Conservation (phyloP, 768 basidiomycete genomes). For the Lactarius sanguifluus region DNA sequence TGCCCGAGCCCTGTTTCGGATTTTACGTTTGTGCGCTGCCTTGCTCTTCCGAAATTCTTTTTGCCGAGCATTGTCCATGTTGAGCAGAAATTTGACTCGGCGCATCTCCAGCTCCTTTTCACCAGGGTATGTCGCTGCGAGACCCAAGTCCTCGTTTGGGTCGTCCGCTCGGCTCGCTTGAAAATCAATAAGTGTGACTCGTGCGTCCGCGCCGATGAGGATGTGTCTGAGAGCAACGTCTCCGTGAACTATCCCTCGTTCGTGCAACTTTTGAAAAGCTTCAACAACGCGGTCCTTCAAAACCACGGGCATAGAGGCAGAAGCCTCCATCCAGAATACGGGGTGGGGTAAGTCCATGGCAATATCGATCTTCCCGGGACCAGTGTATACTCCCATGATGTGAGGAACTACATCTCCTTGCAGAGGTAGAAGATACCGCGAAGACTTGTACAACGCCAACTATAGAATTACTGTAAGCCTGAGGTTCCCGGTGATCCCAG, state of each 20-base stretch:
- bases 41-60: constrained; percentile 39
- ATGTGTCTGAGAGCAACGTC: constrained; percentile 43
- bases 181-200: constrained; percentile 50
- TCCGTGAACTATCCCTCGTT: constrained; percentile 37
- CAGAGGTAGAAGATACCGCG: constrained; percentile 46
- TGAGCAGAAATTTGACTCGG: constrained; percentile 55
- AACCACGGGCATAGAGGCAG: constrained; percentile 52
- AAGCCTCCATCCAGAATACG: constrained; percentile 63
- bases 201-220: constrained; percentile 52
- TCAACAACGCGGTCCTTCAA: constrained; percentile 54
- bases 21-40: constrained; percentile 34
- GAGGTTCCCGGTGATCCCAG: constrained; percentile 10
- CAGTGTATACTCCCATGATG: constrained; percentile 50
- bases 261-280: constrained; percentile 47
- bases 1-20: constrained; percentile 34
- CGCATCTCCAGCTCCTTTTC: constrained; percentile 55
- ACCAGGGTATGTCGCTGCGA: constrained; percentile 40
- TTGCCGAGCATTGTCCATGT: constrained; percentile 41
- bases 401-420: constrained; percentile 55
- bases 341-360: constrained; percentile 57
- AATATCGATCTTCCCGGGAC: constrained; percentile 42
- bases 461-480: constrained; percentile 31
- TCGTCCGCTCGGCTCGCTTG: constrained; percentile 40
- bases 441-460: constrained; percentile 53
- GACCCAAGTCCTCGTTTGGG: constrained; percentile 37